Evolutionary conservation across 768 basidiomycete genomes (phyloP), one percentile per base, ranked within the genome.

Genomic region (Leccinellum luteum): DNA sequence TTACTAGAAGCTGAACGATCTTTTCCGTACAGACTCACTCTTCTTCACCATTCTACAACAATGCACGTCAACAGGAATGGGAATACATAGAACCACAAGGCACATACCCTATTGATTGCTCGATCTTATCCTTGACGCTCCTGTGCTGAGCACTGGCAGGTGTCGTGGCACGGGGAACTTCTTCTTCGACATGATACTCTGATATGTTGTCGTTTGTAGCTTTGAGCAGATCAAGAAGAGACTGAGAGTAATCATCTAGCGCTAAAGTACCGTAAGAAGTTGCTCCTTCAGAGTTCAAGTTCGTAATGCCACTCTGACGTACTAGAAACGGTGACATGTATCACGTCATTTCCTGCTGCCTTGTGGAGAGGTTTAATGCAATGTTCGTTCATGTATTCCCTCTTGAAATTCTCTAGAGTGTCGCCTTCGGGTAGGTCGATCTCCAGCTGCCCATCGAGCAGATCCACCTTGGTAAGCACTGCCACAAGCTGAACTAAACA

Each of bases 381-480:
- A 28, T 54, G 17, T 32, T 64, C 5, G 0, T 54, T 3, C 14
- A 61, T 0, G 23, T 41, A 41, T 5, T 7, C 34, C 19, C 32
- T 21, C 23, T n/a, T 61, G 28, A 6, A 17, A 21, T 41, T 4
- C 1, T 50, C 25, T 8, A 43, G 9, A 23, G 13, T 25, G 49
- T 54, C 52, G 31, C 31, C 6, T 19, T 0, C 28, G 1, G 52
- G 25, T 19, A 28, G 23, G 13, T 64, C 50, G 23, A 62, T 5
- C 15, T 55, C 44, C 25, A 65, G 14, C 4, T 51, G 59, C 6
- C 1, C 15, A 27, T 54, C 45, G 3, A 64, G 52, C 6, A 61
- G 25, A 34, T 64, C 63, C 4, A 52, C 38, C 48, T 65, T 64
- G 7, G 63, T 64, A 23, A 64, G 63, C 0, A 64, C 63, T 17